These are phyloP conservation scores for Schoenoplectus tabernaemontani DNA, from an alignment of 202 grass and related monocot species.

Conservation along the genomic window DNA sequence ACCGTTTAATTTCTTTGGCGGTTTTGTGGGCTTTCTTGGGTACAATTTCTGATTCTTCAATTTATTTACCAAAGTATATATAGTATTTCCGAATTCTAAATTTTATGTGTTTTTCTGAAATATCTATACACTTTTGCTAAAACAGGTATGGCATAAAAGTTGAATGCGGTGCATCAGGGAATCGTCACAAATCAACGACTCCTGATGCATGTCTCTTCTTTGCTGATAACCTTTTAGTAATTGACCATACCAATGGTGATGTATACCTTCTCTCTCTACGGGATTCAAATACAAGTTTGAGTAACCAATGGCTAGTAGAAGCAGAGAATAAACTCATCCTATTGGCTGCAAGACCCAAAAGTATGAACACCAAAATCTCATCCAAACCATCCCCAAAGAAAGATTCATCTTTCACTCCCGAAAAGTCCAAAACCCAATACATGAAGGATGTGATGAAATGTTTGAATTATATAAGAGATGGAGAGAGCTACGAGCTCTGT, in stretches of 20 bases:
- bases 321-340: constrained; percentile 65
- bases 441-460: constrained; percentile 65
- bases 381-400: constrained; percentile 30
- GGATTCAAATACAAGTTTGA: constrained; percentile 28
- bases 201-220: constrained; percentile 97
- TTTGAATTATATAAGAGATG: constrained; percentile 66
- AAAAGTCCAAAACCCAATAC: constrained; percentile 83
- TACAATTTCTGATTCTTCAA: constrained; percentile 29
- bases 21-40: constrained; percentile 91
- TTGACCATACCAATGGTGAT: constrained; percentile 72
- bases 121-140: neutral
- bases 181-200: constrained; percentile 65
- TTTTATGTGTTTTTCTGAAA: neutral
- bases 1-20: constrained; percentile 90
- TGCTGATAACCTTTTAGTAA: constrained; percentile 61
- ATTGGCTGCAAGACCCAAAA: constrained; percentile 33
- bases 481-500: constrained; percentile 90
- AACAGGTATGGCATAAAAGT: constrained; percentile 88
- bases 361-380: constrained; percentile 8
- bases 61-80: neutral
- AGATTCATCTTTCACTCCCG: constrained; percentile 45
- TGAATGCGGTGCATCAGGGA: constrained; percentile 79
- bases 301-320: constrained; percentile 50
- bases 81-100: constrained; percentile 1
- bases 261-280: constrained; percentile 70